Conservation (phyloP, 768 basidiomycete genomes). For the Kwoniella newhampshirensis region DNA sequence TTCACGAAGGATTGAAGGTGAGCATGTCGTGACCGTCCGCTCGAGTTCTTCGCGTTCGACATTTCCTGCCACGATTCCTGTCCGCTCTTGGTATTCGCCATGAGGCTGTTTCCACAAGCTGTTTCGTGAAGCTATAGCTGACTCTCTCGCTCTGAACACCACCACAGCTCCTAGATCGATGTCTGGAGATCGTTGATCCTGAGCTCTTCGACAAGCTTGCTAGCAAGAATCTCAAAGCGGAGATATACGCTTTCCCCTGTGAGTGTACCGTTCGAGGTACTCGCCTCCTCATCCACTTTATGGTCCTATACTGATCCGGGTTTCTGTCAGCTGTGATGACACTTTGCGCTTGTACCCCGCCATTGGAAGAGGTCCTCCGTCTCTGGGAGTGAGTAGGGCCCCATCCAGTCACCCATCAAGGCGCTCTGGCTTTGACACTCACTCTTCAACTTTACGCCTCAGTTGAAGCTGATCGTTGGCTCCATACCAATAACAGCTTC, state of each 20-base stretch:
- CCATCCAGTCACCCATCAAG: no score
- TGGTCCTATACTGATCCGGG: neutral
- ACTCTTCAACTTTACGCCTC: no score
- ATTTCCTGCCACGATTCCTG: no score
- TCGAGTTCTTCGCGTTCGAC: neutral
- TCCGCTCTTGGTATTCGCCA: neutral
- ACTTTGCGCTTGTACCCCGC: slow-evolving; percentile 93
- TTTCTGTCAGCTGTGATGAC: slow-evolving; percentile 74
- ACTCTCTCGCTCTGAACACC: neutral
- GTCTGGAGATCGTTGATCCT: slow-evolving; percentile 85
- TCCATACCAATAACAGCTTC: slow-evolving; percentile 58
- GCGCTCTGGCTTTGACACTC: no score
- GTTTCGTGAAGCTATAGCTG: neutral
- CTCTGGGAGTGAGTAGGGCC: slow-evolving; percentile 73
- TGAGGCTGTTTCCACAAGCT: neutral
- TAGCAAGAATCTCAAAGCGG: slow-evolving; percentile 88
- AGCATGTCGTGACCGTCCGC: slow-evolving; percentile 23
- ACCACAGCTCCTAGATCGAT: slow-evolving; percentile 80
- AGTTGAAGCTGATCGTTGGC: slow-evolving; percentile 2
- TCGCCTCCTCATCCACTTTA: neutral
- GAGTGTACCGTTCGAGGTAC: slow-evolving; percentile 47
- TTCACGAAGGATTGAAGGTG: slow-evolving; percentile 90
- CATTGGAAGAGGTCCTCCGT: slow-evolving; percentile 87
- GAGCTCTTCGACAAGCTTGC: slow-evolving; percentile 77
- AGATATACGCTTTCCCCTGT: slow-evolving; percentile 98